Evolutionary conservation across 208 protist species (phyloP).

Genomic region (Leishmania major): DNA sequence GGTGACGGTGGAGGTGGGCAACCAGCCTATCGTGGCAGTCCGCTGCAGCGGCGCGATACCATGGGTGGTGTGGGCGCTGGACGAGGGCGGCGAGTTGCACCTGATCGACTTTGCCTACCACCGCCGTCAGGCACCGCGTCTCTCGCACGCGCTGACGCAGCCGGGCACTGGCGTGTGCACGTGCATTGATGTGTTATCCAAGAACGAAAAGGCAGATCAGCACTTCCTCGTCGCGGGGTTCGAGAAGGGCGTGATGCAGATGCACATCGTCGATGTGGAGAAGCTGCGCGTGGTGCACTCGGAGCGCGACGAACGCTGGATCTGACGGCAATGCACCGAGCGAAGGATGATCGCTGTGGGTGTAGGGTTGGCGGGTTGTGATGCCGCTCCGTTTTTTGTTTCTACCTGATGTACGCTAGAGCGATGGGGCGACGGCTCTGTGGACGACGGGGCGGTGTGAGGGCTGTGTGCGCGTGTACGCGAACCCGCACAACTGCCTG

Average conservation of each 20-base stretch:
- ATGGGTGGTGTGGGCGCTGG: conserved; percentile 76
- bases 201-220: conserved; percentile 50
- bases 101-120: conserved; percentile 70
- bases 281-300: conserved; percentile 41
- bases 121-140: conserved; percentile 47
- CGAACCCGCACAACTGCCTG: not conserved
- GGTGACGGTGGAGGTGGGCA: conserved; percentile 61
- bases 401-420: conserved; percentile 6
- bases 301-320: conserved; percentile 71
- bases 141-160: conserved; percentile 55
- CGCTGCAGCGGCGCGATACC: conserved; percentile 47
- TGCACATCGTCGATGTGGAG: conserved; percentile 59
- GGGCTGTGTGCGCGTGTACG: not conserved
- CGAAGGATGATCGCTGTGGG: not conserved
- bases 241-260: conserved; percentile 73
- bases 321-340: conserved; percentile 24
- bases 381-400: not conserved
- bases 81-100: conserved; percentile 66
- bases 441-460: not conserved
- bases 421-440: not conserved
- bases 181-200: conserved; percentile 59
- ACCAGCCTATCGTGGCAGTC: conserved; percentile 48
- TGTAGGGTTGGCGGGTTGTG: not conserved
- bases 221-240: conserved; percentile 70
- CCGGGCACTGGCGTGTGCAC: conserved; percentile 64